A percentile compares a stretch with the other conserved stretches of the same genome.
Evolutionary conservation across 306 rosid genomes (phyloP).

Genomic region (Cicer chorassanicum): DNA sequence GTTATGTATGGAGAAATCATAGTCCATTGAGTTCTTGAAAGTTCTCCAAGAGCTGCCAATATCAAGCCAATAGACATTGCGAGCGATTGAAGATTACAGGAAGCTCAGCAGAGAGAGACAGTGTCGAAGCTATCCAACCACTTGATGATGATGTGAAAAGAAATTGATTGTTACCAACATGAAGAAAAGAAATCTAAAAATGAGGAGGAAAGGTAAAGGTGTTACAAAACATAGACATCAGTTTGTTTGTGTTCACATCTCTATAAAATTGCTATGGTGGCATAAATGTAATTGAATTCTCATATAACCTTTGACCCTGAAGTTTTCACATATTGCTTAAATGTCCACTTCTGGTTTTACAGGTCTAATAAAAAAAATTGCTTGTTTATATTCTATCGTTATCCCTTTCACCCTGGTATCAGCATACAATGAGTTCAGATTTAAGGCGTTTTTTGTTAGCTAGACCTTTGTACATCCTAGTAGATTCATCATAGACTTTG

Average conservation of each 20-base stretch:
- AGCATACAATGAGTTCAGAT: not conserved
- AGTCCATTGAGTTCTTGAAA: not conserved
- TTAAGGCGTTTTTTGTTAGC: not conserved
- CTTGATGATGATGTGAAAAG: not conserved
- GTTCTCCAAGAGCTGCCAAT: not conserved
- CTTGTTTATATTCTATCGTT: slow-evolving; percentile 23
- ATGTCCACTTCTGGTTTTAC: not conserved
- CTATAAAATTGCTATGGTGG: not conserved
- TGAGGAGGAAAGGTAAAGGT: not conserved
- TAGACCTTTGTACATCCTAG: not conserved
- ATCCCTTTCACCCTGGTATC: not conserved
- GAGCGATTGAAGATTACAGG: not conserved
- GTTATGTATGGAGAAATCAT: not conserved
- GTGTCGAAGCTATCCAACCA: not conserved
- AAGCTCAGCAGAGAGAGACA: slow-evolving; percentile 13
- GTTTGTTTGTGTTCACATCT: not conserved
- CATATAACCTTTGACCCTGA: not conserved
- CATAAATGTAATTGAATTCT: slow-evolving; percentile 31
- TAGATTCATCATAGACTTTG: slow-evolving; percentile 11
- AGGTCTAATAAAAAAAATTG: not conserved
- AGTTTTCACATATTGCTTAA: slow-evolving; percentile 18
- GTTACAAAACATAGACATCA: not conserved
- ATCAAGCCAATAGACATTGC: slow-evolving; percentile 3
- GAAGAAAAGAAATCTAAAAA: not conserved
- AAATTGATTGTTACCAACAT: not conserved